These are phyloP conservation scores for Aureobasidium sp. DNA, from an alignment of 2,329 filamentous ascomycete genomes.

Conservation along the genomic window DNA sequence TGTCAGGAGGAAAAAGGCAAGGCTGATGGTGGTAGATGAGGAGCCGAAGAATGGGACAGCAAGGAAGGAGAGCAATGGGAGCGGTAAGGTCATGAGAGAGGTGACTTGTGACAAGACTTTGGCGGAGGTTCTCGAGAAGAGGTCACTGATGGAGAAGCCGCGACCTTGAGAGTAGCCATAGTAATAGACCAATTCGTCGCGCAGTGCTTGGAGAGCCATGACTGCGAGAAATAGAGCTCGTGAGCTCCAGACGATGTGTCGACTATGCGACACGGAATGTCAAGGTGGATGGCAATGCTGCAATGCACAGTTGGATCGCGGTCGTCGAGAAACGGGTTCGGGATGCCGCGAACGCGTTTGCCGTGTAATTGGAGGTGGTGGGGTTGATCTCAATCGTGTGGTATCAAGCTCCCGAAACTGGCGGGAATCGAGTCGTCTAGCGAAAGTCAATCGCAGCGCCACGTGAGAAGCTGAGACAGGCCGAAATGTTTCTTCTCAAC, in stretches of 20 bases:
- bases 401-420: background rate
- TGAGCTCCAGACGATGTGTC: background rate
- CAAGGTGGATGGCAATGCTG: background rate
- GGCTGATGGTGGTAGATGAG: constrained; percentile 71
- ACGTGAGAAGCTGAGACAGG: background rate
- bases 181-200: constrained; percentile 20
- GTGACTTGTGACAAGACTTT: constrained; percentile 21
- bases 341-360: background rate
- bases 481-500: background rate
- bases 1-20: constrained; percentile 84
- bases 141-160: constrained; percentile 17
- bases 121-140: constrained; percentile 20
- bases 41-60: constrained; percentile 67
- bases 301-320: background rate
- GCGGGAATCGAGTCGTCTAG: background rate
- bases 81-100: constrained; percentile 23
- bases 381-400: background rate
- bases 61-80: constrained; percentile 50
- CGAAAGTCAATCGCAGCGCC: constrained; percentile 1
- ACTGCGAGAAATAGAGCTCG: background rate
- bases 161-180: constrained; percentile 25
- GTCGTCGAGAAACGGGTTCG: background rate
- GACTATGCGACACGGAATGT: background rate
- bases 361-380: background rate
- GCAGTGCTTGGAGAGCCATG: constrained; percentile 17